Evolutionary conservation across 2,329 filamentous ascomycete species (phyloP).

Genomic region (Ceratocystis colombiana): DNA sequence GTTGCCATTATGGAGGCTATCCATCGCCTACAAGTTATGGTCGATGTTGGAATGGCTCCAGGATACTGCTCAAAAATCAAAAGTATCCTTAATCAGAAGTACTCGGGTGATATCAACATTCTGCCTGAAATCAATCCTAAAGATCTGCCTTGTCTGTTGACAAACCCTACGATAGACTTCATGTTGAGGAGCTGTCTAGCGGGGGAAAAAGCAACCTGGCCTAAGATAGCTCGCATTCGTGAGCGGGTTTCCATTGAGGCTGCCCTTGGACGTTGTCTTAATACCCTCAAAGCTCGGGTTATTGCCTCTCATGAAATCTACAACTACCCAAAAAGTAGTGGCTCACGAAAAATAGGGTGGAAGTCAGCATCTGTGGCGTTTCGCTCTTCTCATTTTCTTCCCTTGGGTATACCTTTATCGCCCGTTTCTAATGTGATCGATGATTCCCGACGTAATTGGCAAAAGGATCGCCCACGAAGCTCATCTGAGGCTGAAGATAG

Average conservation of each 20-base stretch:
- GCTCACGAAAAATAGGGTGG: conserved; percentile 4
- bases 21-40: conserved; percentile 68
- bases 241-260: conserved; percentile 85
- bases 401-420: background rate
- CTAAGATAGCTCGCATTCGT: conserved; percentile 71
- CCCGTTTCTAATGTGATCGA: background rate
- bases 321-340: background rate
- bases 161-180: conserved; percentile 76
- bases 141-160: conserved; percentile 66
- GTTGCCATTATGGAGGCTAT: conserved; percentile 70
- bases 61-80: conserved; percentile 67
- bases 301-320: conserved; percentile 33
- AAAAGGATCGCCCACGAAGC: background rate
- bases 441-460: background rate
- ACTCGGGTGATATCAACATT: conserved; percentile 92
- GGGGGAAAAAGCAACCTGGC: conserved; percentile 85
- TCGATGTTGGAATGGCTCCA: conserved; percentile 70
- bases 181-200: conserved; percentile 68
- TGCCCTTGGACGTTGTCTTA: conserved; percentile 66
- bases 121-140: conserved; percentile 66
- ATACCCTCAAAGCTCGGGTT: conserved; percentile 55
- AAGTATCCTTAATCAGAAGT: conserved; percentile 79
- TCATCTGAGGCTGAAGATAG: background rate
- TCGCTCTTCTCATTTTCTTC: background rate
- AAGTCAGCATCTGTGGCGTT: background rate